Conservation (phyloP, 2,329 filamentous ascomycete species). For the Phyllosticta citribraziliensis region DNA sequence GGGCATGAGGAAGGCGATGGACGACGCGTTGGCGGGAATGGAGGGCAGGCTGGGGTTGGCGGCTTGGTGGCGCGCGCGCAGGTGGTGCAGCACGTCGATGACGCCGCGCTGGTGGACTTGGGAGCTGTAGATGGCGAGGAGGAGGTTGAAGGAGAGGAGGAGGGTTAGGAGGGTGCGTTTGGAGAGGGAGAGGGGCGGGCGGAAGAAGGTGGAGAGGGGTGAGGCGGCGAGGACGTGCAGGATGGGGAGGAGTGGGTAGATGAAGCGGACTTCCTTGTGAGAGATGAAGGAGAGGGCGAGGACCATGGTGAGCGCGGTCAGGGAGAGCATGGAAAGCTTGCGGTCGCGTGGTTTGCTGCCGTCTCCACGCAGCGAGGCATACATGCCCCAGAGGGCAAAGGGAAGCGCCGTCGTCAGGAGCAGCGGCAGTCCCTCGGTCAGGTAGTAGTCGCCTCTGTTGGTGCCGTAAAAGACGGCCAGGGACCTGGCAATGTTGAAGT, state of each 20-base stretch:
- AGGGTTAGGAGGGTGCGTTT: constrained; percentile 39
- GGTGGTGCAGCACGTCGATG: constrained; percentile 60
- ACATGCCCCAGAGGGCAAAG: constrained; percentile 59
- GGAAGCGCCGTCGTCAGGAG: constrained; percentile 76
- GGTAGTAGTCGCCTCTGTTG: constrained; percentile 88
- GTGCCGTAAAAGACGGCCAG: constrained; percentile 86
- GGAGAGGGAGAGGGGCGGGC: constrained; percentile 20
- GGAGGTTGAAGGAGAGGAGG: constrained; percentile 46
- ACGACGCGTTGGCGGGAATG: constrained; percentile 12
- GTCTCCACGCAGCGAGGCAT: constrained; percentile 19
- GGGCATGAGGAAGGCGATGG: constrained; percentile 75
- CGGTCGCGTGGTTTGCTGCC: not conserved
- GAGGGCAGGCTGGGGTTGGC: constrained; percentile 12
- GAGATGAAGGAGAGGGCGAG: constrained; percentile 66
- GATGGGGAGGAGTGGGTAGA: constrained; percentile 83
- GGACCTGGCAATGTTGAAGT: constrained; percentile 83
- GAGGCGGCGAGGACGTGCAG: constrained; percentile 68
- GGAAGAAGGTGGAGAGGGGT: constrained; percentile 15
- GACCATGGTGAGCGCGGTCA: constrained; percentile 47
- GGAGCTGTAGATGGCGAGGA: constrained; percentile 64
- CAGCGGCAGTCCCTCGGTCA: constrained; percentile 80
- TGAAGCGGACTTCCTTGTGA: constrained; percentile 96
- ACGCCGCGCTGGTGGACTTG: constrained; percentile 73
- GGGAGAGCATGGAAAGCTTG: constrained; percentile 19
- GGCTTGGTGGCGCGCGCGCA: constrained; percentile 62